Evolutionary conservation across 495 filamentous ascomycete genomes (phyloP).

Genomic region (Neurospora sp.): DNA sequence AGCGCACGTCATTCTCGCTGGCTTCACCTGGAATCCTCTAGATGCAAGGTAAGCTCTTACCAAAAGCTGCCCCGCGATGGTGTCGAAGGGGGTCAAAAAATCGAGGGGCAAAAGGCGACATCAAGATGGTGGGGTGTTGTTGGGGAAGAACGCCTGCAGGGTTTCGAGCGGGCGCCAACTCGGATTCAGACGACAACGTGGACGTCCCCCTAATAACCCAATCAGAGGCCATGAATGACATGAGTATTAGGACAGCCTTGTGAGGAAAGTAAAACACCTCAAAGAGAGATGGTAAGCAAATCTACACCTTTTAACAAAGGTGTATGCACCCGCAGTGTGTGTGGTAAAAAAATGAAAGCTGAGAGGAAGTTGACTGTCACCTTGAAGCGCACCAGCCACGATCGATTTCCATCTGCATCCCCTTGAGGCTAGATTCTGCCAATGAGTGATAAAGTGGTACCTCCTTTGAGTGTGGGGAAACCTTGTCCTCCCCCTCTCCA

Average conservation of each 20-base stretch:
- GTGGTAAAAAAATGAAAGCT: not conserved
- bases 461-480: not conserved
- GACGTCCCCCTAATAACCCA: not conserved
- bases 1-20: not conserved
- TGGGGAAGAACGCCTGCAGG: not conserved
- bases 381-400: constrained; percentile 7
- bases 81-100: not conserved
- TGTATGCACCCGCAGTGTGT: not conserved
- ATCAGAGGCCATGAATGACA: not conserved
- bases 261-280: not conserved
- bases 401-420: constrained; percentile 12
- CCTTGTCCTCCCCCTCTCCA: not conserved
- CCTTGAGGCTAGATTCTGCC: not conserved
- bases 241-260: not conserved
- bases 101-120: not conserved
- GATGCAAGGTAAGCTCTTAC: not conserved
- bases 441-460: constrained; percentile 10
- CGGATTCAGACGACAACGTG: not conserved
- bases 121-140: not conserved
- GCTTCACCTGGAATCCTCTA: not conserved
- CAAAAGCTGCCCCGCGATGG: not conserved
- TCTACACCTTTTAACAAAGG: not conserved
- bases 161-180: not conserved
- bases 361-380: not conserved
- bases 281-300: not conserved